Evolutionary conservation across 495 filamentous ascomycete genomes (phyloP), one percentile per base, ranked within the genome.

Genomic region (Aspergillus sclerotioniger): DNA sequence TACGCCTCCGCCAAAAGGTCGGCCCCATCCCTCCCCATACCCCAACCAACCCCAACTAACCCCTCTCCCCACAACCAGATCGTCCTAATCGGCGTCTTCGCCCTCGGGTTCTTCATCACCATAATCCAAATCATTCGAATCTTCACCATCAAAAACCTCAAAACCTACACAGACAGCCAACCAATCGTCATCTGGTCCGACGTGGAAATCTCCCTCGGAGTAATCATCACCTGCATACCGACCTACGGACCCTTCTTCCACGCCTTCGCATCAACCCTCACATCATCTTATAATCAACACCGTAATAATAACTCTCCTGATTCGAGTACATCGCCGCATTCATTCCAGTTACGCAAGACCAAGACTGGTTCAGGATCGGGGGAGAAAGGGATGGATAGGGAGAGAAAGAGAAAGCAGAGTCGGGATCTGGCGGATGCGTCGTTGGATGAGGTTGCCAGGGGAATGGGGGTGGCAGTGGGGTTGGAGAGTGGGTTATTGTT

Each of bases 61-160:
- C 33, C 2, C 8, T 37, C 33, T n/a, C 8, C 13, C 33, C 9
- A 37, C 8, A 3, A 3, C 33, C 33, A 80, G 63, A 16, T 77
- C 25, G 63, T 77, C 39, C 70, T 83, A 1, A 65, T 71, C n/a
- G 70, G 69, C 46, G 67, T 83, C 56, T 82, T 81, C 66, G 70
- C 73, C 17, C 69, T 82, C n/a, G 78, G 77, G 46, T 70, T 80
- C 55, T 84, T 84, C 68, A 70, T 82, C 43, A 81, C 80, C 16
- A 55, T 76, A 54, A 81, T 80, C 54, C 79, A 83, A 60, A 76
- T 82, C 54, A 73, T 82, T 54, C 80, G 81, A 33, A 79, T 84
- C 56, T 75, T 79, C 60, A 79, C 67, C 20, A 68, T 83, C 47
- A 72, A 70, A 29, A 65, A 67, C 39, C 67, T 80, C 1, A 51